Conservation (phyloP, 768 basidiomycete genomes). For the Tulasnella sp. region DNA sequence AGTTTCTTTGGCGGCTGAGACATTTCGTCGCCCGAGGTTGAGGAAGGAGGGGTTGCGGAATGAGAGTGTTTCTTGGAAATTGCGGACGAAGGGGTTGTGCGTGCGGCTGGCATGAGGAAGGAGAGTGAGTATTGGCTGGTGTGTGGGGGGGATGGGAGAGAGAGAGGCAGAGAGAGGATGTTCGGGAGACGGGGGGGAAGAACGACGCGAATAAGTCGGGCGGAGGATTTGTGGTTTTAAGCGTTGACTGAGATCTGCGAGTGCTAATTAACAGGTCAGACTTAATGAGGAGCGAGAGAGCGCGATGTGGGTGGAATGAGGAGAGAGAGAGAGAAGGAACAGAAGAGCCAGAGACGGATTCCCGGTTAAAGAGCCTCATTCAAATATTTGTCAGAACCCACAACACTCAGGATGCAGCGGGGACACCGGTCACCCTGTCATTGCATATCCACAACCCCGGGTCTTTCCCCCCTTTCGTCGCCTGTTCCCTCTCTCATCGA, state of each 20-base stretch:
- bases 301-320: not conserved
- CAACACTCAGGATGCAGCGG: not conserved
- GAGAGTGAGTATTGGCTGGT: not conserved
- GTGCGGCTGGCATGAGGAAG: constrained; percentile 29
- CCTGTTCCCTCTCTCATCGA: not conserved
- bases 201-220: constrained; percentile 34
- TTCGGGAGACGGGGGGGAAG: constrained; percentile 17
- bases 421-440: not conserved
- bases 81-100: constrained; percentile 14
- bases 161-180: not conserved
- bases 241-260: not conserved
- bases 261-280: not conserved
- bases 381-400: constrained; percentile 16
- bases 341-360: not conserved
- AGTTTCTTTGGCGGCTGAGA: not conserved
- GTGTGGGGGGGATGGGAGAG: not conserved
- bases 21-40: constrained; percentile 32
- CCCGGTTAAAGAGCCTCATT: constrained; percentile 6
- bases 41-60: constrained; percentile 33
- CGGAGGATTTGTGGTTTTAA: not conserved
- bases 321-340: not conserved
- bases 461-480: not conserved
- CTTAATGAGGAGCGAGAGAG: not conserved
- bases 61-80: constrained; percentile 31
- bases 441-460: not conserved